Conservation (phyloP, 2,329 filamentous ascomycete genomes). For the Gaeumannomyces tritici region DNA sequence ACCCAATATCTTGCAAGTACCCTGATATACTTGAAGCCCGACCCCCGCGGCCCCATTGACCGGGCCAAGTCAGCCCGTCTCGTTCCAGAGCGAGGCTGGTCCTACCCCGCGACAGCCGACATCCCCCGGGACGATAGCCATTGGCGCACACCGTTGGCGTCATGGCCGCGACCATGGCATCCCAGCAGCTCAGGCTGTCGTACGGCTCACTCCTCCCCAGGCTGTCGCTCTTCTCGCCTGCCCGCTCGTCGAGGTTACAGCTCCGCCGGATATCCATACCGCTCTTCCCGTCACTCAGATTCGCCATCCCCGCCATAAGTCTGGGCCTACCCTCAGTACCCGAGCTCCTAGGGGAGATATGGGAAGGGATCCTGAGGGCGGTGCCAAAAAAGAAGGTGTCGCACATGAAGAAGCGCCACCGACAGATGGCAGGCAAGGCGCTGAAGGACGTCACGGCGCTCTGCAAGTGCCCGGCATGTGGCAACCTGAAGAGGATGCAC, state of each 20-base stretch:
- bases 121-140: not conserved
- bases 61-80: not conserved
- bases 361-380: constrained; percentile 84
- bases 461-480: constrained; percentile 85
- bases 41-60: not conserved
- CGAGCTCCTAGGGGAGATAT: constrained; percentile 64
- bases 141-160: constrained; percentile 4
- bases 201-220: constrained; percentile 11
- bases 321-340: constrained; percentile 40
- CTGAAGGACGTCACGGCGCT: constrained; percentile 82
- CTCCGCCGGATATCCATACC: constrained; percentile 13
- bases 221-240: constrained; percentile 10
- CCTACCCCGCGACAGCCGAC: not conserved
- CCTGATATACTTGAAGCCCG: not conserved
- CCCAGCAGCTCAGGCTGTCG: constrained; percentile 13
- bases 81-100: not conserved
- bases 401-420: constrained; percentile 85
- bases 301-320: constrained; percentile 33
- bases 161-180: constrained; percentile 13
- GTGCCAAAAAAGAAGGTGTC: constrained; percentile 99
- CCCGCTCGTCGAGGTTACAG: constrained; percentile 1
- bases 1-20: not conserved
- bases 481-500: constrained; percentile 79
- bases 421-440: constrained; percentile 92
- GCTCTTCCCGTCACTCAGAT: constrained; percentile 12